A percentile compares a stretch with the other conserved stretches of the same genome.
Conservation (phyloP, 768 basidiomycete species). For the Scleroderma bovista region DNA sequence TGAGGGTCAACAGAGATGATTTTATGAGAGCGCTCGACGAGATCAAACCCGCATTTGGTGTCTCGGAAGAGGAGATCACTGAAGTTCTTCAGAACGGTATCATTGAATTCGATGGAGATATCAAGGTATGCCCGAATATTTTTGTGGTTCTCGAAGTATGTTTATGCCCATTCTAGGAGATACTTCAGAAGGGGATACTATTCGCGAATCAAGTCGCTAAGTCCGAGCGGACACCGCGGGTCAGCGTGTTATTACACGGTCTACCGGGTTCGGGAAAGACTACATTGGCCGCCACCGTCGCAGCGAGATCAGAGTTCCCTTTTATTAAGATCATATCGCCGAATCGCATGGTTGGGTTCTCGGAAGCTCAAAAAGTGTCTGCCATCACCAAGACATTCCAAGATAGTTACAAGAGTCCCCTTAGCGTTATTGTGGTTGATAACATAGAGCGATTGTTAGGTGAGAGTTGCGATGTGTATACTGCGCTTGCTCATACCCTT, state of each 20-base stretch:
- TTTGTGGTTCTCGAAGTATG: not conserved
- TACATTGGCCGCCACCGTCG: slow-evolving; percentile 89
- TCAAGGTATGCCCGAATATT: slow-evolving; percentile 52
- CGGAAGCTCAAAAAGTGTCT: slow-evolving; percentile 87
- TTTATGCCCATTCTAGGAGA: slow-evolving; percentile 47
- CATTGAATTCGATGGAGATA: slow-evolving; percentile 69
- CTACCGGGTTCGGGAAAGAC: slow-evolving; percentile 92
- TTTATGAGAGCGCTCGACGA: slow-evolving; percentile 91
- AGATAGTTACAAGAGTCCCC: slow-evolving; percentile 95
- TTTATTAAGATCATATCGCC: slow-evolving; percentile 98
- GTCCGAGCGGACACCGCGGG: slow-evolving; percentile 86
- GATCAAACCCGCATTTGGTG: slow-evolving; percentile 95
- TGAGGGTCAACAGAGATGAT: slow-evolving; percentile 81
- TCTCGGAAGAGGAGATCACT: slow-evolving; percentile 91
- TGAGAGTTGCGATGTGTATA: slow-evolving; percentile 20
- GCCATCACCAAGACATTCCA: slow-evolving; percentile 89
- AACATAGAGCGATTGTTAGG: slow-evolving; percentile 90
- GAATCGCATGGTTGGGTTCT: slow-evolving; percentile 94
- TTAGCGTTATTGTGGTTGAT: slow-evolving; percentile 95
- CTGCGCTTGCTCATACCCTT: not conserved
- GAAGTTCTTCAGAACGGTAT: slow-evolving; percentile 96
- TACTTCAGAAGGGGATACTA: slow-evolving; percentile 79
- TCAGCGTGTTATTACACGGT: slow-evolving; percentile 85
- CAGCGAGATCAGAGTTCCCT: slow-evolving; percentile 88
- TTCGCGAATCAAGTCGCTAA: slow-evolving; percentile 93